These are phyloP conservation scores for Flaveria sonorensis DNA, from an alignment of 129 eudicot species.

Conservation along the genomic window DNA sequence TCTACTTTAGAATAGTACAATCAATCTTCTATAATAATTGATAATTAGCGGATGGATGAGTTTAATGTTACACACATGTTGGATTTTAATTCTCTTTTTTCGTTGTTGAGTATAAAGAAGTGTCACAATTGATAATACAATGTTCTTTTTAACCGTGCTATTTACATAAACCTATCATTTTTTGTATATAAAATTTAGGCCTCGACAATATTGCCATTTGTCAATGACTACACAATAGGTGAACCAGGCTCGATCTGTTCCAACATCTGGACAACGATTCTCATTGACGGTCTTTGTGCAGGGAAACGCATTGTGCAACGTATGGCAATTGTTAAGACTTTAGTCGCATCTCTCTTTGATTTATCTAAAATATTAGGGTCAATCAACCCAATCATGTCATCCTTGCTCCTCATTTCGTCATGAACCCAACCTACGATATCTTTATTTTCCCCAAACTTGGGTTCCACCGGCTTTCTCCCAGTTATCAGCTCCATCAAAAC, in stretches of 20 bases:
- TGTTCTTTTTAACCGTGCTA: too few species aligned
- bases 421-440: slow-evolving; percentile 60
- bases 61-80: not conserved
- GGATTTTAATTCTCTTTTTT: not conserved
- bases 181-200: slow-evolving; percentile 5
- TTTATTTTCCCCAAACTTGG: slow-evolving; percentile 53
- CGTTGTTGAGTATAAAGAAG: too few species aligned
- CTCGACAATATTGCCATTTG: slow-evolving; percentile 7
- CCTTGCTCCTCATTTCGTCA: slow-evolving; percentile 35
- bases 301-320: slow-evolving; percentile 62
- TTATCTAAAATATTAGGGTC: slow-evolving; percentile 44
- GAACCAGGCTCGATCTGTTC: slow-evolving; percentile 46
- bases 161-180: not conserved
- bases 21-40: not conserved
- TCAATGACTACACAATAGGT: slow-evolving; percentile 24
- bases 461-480: slow-evolving; percentile 55
- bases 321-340: slow-evolving; percentile 56
- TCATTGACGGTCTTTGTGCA: slow-evolving; percentile 66
- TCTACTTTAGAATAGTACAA: not conserved
- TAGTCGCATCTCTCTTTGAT: slow-evolving; percentile 34
- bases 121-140: too few species aligned
- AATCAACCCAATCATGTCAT: slow-evolving; percentile 30
- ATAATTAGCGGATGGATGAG: not conserved
- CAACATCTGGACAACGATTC: slow-evolving; percentile 65
- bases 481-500: slow-evolving; percentile 68